Evolutionary conservation across 208 protist species (phyloP).

Genomic region (Crithidia sp.): DNA sequence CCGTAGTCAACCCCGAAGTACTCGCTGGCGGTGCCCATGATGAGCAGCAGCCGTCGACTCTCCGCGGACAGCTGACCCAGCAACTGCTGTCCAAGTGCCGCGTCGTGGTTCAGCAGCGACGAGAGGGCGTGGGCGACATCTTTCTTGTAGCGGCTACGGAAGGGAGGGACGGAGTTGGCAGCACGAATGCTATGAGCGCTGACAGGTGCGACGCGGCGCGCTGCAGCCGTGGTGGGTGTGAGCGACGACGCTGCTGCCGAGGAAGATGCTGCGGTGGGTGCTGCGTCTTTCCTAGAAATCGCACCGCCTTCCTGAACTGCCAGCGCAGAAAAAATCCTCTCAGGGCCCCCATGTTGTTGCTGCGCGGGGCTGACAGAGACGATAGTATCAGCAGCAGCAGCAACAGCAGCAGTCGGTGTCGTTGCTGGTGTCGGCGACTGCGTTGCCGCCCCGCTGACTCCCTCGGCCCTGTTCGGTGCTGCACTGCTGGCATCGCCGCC

Average conservation of each 20-base stretch:
- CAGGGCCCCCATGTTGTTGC: too few species aligned
- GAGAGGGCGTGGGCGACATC: constrained; percentile 55
- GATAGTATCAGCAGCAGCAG: too few species aligned
- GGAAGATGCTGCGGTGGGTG: too few species aligned
- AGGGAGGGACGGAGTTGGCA: constrained; percentile 30
- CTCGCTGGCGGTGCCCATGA: constrained; percentile 85
- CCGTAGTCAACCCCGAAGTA: constrained; percentile 74
- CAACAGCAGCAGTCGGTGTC: too few species aligned
- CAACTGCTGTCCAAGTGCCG: constrained; percentile 42
- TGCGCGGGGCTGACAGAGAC: too few species aligned
- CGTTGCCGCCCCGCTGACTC: neutral
- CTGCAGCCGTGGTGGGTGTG: neutral
- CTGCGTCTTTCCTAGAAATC: too few species aligned
- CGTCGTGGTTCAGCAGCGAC: constrained; percentile 61
- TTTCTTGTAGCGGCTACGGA: constrained; percentile 56
- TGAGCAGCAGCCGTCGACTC: constrained; percentile 71
- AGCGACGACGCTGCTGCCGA: too few species aligned
- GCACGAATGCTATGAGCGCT: constrained; percentile 12
- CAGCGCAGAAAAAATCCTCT: too few species aligned
- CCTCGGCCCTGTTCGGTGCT: neutral
- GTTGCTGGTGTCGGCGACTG: too few species aligned
- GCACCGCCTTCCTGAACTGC: too few species aligned
- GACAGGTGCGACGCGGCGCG: neutral
- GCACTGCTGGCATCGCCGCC: neutral
- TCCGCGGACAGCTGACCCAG: constrained; percentile 70